Evolutionary conservation across 345 rosid species (phyloP).

Genomic region (Jatropha curcas): DNA sequence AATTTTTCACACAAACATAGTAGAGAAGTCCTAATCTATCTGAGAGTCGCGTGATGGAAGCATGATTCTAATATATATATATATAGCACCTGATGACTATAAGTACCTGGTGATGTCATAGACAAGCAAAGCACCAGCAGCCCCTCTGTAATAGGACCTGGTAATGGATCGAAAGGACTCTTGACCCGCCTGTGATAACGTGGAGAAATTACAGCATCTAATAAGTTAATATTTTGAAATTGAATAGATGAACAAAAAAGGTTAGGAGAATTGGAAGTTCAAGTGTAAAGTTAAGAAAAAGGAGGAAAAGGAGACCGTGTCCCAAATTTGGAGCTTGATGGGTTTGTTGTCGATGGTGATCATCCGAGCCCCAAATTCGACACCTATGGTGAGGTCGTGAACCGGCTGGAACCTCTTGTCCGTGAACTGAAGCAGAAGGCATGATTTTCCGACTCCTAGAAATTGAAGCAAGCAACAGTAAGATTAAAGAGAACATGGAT

Average conservation of each 20-base stretch:
- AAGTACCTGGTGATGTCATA: conserved; percentile 92
- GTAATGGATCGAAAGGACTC: conserved; percentile 98
- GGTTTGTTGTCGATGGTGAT: conserved; percentile 93
- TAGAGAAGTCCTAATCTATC: no score
- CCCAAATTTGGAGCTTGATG: conserved; percentile 98
- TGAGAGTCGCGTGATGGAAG: no score
- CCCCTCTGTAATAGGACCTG: conserved; percentile 93
- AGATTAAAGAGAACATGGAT: not conserved
- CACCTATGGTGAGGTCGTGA: conserved; percentile 95
- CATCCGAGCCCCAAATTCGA: conserved; percentile 95
- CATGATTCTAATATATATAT: no score
- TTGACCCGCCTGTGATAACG: conserved; percentile 78
- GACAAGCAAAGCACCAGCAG: conserved; percentile 98
- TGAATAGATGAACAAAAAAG: no score
- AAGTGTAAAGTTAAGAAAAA: no score
- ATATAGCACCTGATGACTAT: not conserved
- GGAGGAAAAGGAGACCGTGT: conserved; percentile 54
- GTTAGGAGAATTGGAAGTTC: no score
- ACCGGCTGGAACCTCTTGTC: conserved; percentile 98
- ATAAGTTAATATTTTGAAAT: no score
- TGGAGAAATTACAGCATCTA: not conserved
- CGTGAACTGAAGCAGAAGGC: conserved; percentile 92
- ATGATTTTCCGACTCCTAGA: conserved; percentile 94
- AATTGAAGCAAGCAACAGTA: not conserved
- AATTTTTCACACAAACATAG: no score